A percentile compares a stretch with the other conserved stretches of the same genome.
These are phyloP conservation scores for Globisporangium sylvaticum DNA, from an alignment of 352 stramenopile genomes.

Conservation along the genomic window DNA sequence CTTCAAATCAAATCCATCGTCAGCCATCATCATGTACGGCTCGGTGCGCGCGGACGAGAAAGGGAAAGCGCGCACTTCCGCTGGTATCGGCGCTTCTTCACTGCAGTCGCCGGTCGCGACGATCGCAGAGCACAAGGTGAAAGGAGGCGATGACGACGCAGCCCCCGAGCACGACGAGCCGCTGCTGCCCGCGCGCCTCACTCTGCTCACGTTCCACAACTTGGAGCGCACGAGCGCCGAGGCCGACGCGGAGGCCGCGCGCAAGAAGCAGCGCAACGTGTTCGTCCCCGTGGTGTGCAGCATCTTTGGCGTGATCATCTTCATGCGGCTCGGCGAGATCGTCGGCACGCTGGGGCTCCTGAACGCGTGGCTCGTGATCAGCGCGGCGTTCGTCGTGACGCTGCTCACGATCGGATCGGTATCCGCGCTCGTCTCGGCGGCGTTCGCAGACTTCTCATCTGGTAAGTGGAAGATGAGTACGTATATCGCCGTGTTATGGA, in stretches of 20 bases:
- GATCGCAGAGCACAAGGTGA: neutral
- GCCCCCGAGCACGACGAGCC: neutral
- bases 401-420: conserved; percentile 48
- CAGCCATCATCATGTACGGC: conserved; percentile 7
- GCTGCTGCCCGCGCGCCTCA: conserved; percentile 2
- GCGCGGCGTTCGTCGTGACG: conserved; percentile 33
- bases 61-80: neutral
- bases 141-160: neutral
- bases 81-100: neutral
- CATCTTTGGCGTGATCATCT: conserved; percentile 54
- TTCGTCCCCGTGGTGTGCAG: conserved; percentile 47
- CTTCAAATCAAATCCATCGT: neutral
- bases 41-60: conserved; percentile 1
- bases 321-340: conserved; percentile 43
- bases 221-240: conserved; percentile 7
- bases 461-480: neutral
- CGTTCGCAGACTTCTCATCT: conserved; percentile 9
- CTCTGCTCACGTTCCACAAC: neutral
- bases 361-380: conserved; percentile 23
- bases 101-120: neutral
- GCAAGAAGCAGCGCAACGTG: conserved; percentile 25
- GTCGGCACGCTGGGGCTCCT: conserved; percentile 32
- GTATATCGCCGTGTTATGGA: neutral
- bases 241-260: conserved; percentile 5
- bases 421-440: conserved; percentile 35